phyloP scores from a whole-genome alignment of 176 grass and related monocot genomes.

The Bonia amplexicaulis region DNA sequence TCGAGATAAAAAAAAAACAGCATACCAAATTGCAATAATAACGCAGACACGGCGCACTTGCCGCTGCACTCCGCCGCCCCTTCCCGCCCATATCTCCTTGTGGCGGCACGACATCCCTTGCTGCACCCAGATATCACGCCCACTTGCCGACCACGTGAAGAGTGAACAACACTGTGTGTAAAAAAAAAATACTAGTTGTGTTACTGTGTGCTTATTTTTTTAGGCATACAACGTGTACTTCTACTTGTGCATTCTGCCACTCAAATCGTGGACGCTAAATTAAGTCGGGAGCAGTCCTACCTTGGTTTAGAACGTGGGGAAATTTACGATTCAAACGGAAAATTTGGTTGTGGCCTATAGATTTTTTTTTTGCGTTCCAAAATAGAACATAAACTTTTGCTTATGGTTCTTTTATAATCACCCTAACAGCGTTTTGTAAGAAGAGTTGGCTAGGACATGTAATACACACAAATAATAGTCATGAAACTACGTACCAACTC shows the following conservation, averaged over 20 bases:
- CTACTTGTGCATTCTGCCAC: neutral
- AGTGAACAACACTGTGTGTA: neutral
- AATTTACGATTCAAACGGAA: too few species aligned
- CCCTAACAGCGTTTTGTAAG: neutral
- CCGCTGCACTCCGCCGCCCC: neutral
- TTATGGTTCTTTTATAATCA: neutral
- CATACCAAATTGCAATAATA: neutral
- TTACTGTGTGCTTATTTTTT: neutral
- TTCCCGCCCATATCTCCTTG: neutral
- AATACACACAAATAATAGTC: neutral
- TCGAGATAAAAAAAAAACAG: too few species aligned
- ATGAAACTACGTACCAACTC: neutral
- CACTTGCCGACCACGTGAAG: slow-evolving; percentile 13
- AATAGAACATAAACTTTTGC: too few species aligned
- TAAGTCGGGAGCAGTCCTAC: too few species aligned
- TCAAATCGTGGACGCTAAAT: too few species aligned
- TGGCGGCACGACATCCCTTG: slow-evolving; percentile 26
- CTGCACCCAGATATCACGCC: neutral
- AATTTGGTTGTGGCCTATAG: too few species aligned
- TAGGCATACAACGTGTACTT: neutral
- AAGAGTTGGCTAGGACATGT: neutral
- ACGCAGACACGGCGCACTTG: neutral
- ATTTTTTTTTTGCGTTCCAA: too few species aligned
- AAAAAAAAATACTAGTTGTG: neutral
- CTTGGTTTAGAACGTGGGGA: too few species aligned